phyloP scores from a whole-genome alignment of 148 eudicot species.

The Arctostaphylos glauca region DNA sequence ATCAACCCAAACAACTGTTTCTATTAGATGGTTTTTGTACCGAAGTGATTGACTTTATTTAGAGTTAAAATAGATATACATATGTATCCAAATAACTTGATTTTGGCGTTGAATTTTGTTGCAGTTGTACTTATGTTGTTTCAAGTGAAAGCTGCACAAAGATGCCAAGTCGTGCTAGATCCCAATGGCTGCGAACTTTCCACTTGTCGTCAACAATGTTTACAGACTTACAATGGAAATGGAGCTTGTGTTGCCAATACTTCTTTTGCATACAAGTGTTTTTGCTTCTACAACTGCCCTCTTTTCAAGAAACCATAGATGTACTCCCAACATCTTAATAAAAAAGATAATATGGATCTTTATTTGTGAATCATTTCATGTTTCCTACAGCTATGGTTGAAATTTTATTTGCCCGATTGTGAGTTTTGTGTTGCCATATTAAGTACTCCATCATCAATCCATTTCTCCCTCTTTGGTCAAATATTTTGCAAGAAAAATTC shows the following conservation, averaged over 20 bases:
- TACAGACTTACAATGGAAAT: background rate
- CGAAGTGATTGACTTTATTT: background rate
- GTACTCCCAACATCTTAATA: background rate
- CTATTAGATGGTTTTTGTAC: background rate
- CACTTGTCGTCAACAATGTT: background rate
- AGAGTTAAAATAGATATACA: background rate
- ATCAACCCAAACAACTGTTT: too few relatives aligned
- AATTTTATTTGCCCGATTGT: too few relatives aligned
- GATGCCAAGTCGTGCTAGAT: conserved; percentile 7
- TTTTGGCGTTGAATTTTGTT: background rate
- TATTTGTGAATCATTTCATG: too few relatives aligned
- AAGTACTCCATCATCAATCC: too few relatives aligned
- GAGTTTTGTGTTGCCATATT: too few relatives aligned
- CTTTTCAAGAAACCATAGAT: background rate
- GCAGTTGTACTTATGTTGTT: background rate
- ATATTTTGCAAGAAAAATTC: too few relatives aligned
- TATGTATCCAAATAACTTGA: background rate
- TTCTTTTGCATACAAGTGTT: background rate
- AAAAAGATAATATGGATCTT: too few relatives aligned
- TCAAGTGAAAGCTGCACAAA: background rate
- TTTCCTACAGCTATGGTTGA: too few relatives aligned
- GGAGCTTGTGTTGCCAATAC: background rate
- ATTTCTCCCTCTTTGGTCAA: too few relatives aligned
- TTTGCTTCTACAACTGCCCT: background rate
- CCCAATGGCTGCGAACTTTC: conserved; percentile 1